Evolutionary conservation across 2,329 filamentous ascomycete species (phyloP).

Genomic region (Hymenoscyphus scutula): DNA sequence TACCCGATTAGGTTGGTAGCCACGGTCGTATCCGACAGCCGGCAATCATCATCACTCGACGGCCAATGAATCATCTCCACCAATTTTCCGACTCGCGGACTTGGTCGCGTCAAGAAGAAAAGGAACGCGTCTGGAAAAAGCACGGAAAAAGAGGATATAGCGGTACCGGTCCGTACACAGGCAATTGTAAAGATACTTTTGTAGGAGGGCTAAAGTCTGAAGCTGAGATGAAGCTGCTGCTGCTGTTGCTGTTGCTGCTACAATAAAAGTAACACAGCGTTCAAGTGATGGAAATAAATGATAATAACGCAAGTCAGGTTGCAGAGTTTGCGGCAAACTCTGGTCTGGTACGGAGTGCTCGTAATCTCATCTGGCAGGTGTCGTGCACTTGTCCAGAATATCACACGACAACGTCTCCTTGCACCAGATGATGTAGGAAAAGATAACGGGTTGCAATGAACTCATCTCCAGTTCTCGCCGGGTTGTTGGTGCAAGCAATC

Average conservation of each 20-base stretch:
- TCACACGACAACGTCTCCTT: conserved; percentile 10
- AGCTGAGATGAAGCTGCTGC: background rate
- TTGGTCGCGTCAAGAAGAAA: background rate
- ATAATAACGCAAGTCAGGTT: background rate
- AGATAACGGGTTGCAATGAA: background rate
- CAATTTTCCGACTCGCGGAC: background rate
- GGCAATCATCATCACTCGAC: background rate
- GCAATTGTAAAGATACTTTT: too few species aligned
- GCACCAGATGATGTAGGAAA: conserved; percentile 11
- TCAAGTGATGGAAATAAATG: background rate
- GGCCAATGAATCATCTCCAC: background rate
- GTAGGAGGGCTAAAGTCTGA: background rate
- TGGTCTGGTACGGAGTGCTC: background rate
- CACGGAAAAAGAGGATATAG: background rate
- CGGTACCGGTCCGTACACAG: too few species aligned
- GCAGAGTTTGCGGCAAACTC: background rate
- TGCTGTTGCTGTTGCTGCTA: too few species aligned
- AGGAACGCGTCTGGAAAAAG: background rate
- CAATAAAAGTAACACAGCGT: background rate
- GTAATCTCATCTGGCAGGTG: conserved; percentile 3
- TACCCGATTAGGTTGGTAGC: conserved; percentile 2
- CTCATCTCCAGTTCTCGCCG: conserved; percentile 6
- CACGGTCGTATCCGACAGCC: conserved; percentile 1
- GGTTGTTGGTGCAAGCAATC: background rate
- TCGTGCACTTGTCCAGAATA: conserved; percentile 10